Evolutionary conservation across 2,329 filamentous ascomycete genomes (phyloP), one percentile per base, ranked within the genome.

Genomic region (Macroventuria anomochaeta): DNA sequence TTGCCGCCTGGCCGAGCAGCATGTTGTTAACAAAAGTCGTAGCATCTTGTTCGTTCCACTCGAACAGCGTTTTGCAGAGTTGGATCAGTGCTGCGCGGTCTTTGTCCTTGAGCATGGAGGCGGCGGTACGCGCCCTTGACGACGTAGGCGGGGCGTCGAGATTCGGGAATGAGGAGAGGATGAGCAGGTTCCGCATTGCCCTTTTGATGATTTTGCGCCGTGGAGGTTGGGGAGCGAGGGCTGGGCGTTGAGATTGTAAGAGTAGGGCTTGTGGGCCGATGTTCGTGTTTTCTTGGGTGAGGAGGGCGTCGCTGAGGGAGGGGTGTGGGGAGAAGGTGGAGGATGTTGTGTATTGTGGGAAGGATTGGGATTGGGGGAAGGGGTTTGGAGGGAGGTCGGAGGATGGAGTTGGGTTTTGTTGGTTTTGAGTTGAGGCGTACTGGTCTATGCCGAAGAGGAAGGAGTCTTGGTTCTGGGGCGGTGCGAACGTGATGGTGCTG

Each of bases 161-260:
- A 33, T 74, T 67, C 21, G 73, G 65, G 53, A 71, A 71, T 7
- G 76, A 74, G 8, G 73, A 78, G 10, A 90, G 78, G 46, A 85
- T 82, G 5, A 87, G 76, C 8, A 87, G 77, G 46, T 83, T 83
- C 25, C 84, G 80, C 15, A 82, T 81, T 8, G 81, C 81, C 25
- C 83, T 73, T 64, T 79, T 80, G 57, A 80, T 77, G 12, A 77
- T 64, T 48, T 68, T 73, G 29, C 62, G 64, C 10, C 64, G 63
- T 1, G 63, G 65, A n/a, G 63, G 69, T 5, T 55, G 41, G 7
- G 64, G 64, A 15, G 26, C 62, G 53, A 4, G 54, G 17, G 25
- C 36, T 13, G 60, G 64, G 10, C 53, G 56, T 48, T 68, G 69
- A 33, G 64, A 63, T 33, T 64, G 62, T 7, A 64, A 46, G 26